Base-by-base conservation (phyloP, 768 basidiomycete genomes). In the Amanita phalloides region DNA sequence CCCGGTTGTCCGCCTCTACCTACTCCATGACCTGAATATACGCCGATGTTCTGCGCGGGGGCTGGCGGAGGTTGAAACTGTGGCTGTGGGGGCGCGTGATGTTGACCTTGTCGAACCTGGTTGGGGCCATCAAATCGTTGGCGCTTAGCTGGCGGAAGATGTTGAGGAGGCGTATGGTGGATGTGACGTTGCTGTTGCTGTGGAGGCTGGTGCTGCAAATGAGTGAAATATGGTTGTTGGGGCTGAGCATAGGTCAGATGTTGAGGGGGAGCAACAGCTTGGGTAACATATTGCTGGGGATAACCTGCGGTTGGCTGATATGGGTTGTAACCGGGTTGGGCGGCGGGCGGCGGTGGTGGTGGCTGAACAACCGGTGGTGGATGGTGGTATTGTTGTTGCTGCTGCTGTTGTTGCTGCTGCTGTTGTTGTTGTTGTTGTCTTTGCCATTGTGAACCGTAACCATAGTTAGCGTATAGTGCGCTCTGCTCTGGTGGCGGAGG, bases 121-220 rank as follows among this genome's bases (percentile, higher is more conserved):
- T 69, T 77, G 1, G 87, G 86, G 4, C 82, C 84, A 62, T 95
- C 93, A 61, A 93, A 93, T 39, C 91, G 79, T 58, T 84, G 90
- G 49, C 93, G 74, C 65, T 96, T 96, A 1, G 91, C 91, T 2
- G 93, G 92, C 7, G 93, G 93, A n/a, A 84, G 72, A 61, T 90
- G 85, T 58, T 87, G 86, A 33, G 84, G 83, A 8, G 84, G 78
- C 0, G 79, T 69, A 56, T 89, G 86, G 56, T 83, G 70, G 48
- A 73, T 55, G 46, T 76, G 77, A 30, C 73, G 77, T 45, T 68
- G 75, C 56, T 67, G 75, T 49, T 73, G 74, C 25, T 70, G 70
- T 6, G 67, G 71, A 46, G 62, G 71, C n/a, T 73, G 73, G 20
- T 68, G 72, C 45, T 68, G 71, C 11, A 75, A 68, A 38, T 69